Percentiles rank a stretch among this genome's conserved stretches.
Conservation (phyloP, 805 yeast genomes). For the Zygoascus tannicola region DNA sequence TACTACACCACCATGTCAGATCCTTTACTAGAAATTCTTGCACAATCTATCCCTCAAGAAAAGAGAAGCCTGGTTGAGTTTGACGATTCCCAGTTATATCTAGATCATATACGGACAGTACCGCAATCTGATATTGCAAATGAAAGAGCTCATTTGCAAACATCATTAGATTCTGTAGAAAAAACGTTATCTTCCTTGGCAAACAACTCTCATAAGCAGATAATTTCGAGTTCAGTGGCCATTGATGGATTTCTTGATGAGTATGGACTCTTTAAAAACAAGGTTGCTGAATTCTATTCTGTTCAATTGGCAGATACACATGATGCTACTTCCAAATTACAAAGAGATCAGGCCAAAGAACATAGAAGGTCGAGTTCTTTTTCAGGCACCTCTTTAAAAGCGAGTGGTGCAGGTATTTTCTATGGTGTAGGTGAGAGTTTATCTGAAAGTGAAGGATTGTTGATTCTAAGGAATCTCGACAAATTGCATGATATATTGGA, state of each 20-base stretch:
- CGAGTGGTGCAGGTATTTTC: background rate
- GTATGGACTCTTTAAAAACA: constrained; percentile 9
- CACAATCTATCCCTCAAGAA: constrained; percentile 10
- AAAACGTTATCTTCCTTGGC: constrained; percentile 18
- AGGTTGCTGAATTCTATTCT: constrained; percentile 3
- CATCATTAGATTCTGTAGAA: constrained; percentile 14
- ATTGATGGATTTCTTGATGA: constrained; percentile 4
- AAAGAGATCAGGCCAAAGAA: background rate
- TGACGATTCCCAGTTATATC: constrained; percentile 11
- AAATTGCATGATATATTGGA: constrained; percentile 70
- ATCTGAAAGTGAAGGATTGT: constrained; percentile 9
- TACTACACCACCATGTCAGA: constrained; percentile 16
- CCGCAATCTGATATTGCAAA: constrained; percentile 13
- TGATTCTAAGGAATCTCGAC: constrained; percentile 42
- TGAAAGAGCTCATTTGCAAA: constrained; percentile 16
- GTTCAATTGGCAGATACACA: constrained; percentile 6
- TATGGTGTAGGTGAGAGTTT: background rate
- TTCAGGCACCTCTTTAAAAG: background rate
- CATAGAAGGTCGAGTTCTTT: background rate
- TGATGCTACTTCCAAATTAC: constrained; percentile 1
- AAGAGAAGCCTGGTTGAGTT: background rate
- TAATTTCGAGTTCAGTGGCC: constrained; percentile 10
- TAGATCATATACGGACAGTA: constrained; percentile 20
- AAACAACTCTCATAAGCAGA: constrained; percentile 15
- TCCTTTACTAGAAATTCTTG: constrained; percentile 19